A percentile compares a stretch with the other conserved stretches of the same genome.
phyloP scores from a whole-genome alignment of 2,329 filamentous ascomycete genomes.

The Paracamarosporium sp. region DNA sequence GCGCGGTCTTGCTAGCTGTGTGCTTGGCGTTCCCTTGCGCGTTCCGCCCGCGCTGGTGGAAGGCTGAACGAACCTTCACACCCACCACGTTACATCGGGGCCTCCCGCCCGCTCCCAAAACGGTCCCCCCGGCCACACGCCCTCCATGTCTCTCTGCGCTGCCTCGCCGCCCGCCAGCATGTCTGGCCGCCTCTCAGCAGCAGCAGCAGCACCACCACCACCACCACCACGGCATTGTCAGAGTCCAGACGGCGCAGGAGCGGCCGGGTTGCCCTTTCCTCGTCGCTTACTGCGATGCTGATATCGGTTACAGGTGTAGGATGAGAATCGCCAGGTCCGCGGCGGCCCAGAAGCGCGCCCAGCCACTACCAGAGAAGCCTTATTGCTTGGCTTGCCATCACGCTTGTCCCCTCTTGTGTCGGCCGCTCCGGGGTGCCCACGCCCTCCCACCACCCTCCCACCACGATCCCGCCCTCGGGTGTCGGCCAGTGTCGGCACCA shows the following conservation, averaged over 20 bases:
- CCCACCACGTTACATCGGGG: not conserved
- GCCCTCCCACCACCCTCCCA: not conserved
- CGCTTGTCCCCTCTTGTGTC: not conserved
- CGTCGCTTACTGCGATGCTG: not conserved
- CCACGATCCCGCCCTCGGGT: not conserved
- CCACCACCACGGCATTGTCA: not conserved
- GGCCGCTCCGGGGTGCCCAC: not conserved
- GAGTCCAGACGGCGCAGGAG: not conserved
- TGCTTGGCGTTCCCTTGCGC: not conserved
- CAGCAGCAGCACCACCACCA: not conserved
- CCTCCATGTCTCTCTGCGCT: too few species aligned
- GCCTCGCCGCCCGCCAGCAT: not conserved
- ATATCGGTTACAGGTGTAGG: conserved; percentile 4
- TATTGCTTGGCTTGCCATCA: not conserved
- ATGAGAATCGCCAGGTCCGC: not conserved
- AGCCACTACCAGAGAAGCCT: not conserved
- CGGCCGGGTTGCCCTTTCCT: not conserved
- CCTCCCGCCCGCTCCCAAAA: too few species aligned
- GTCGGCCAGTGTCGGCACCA: conserved; percentile 4
- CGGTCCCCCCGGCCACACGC: too few species aligned
- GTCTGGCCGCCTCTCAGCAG: not conserved
- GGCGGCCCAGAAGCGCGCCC: conserved; percentile 1
- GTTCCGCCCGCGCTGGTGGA: not conserved
- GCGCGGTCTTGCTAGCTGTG: not conserved
- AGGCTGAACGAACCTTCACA: not conserved